phyloP scores from a whole-genome alignment of 768 basidiomycete species.

The Mycena galopus region DNA sequence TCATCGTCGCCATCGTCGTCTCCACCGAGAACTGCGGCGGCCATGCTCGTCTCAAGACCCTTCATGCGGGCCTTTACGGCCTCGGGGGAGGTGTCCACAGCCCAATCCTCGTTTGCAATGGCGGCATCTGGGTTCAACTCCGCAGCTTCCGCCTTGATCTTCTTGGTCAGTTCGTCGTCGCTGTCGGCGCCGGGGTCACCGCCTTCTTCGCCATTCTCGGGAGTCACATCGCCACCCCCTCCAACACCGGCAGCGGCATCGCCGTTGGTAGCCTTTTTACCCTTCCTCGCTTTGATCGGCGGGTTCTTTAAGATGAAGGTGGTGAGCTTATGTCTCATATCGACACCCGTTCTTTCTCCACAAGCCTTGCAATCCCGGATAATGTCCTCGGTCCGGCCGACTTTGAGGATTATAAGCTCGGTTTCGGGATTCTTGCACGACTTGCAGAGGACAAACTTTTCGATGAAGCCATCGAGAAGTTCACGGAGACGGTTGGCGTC shows the following conservation, averaged over 20 bases:
- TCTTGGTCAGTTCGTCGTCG: slow-evolving; percentile 90
- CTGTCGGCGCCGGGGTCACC: slow-evolving; percentile 73
- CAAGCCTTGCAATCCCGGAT: slow-evolving; percentile 99
- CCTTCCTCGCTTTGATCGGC: slow-evolving; percentile 88
- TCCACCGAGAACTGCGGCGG: slow-evolving; percentile 63
- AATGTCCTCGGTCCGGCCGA: slow-evolving; percentile 85
- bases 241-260: slow-evolving; percentile 64
- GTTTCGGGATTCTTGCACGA: slow-evolving; percentile 99
- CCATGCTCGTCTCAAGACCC: slow-evolving; percentile 72
- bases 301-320: slow-evolving; percentile 99
- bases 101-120: slow-evolving; percentile 85
- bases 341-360: slow-evolving; percentile 90
- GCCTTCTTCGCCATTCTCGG: slow-evolving; percentile 56
- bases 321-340: slow-evolving; percentile 97
- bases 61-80: slow-evolving; percentile 88
- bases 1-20: slow-evolving; percentile 94
- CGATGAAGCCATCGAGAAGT: slow-evolving; percentile 96
- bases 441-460: slow-evolving; percentile 97
- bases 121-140: slow-evolving; percentile 74
- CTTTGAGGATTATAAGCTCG: slow-evolving; percentile 91
- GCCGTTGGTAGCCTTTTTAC: slow-evolving; percentile 64
- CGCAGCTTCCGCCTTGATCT: slow-evolving; percentile 92
- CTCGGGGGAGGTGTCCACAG: slow-evolving; percentile 90
- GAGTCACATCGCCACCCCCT: slow-evolving; percentile 53
- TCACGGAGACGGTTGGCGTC: slow-evolving; percentile 92